Base-by-base conservation (phyloP, 129 eudicot genomes). In the Helianthus tuberosus region DNA sequence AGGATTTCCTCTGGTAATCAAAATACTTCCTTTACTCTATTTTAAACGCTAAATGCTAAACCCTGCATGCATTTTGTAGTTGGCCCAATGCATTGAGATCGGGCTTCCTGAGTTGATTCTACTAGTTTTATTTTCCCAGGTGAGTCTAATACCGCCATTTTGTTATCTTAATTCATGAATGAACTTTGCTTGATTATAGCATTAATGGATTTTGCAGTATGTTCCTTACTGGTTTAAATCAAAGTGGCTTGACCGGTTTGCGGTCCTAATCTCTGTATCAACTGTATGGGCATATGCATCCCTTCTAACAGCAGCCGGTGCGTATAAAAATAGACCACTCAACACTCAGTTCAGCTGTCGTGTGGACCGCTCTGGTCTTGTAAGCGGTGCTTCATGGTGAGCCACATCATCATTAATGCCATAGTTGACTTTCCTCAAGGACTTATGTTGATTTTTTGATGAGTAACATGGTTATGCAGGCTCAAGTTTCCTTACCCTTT, bases 341-440 rank as follows among this genome's bases (percentile, higher is more conserved):
- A 72, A 47, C 58, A 95, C 99, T 55, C 99, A 95, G 71, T 83
- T 95, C 73, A 88, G 96, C 47, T 95, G 99, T n/a, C 89, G 99
- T 16, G 91, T 89, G 41, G 96, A 95, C 81, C 88, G 97, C 10
- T 85, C 99, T 72, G 97, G 94, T 29, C 96, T 95, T 70, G 78
- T 95, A 10, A 53, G 94, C 44, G 89, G 83, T 53, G 87, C 99
- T 68, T 79, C 93, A 36, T 95, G 97, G 97, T 91, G 71, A 65
- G 86, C 68, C 57, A 41, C 79, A 11, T 55, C 16, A 7, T 41
- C n/a, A 44, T 17, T 55, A 71, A 15, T 43, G 60, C 54, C 72
- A 69, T 36, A 35, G 11, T 48, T 47, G 36, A 15, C 75, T 66
- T 13, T 59, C 74, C 66, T 4, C 15, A 50, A 0, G n/a, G 20